Evolutionary conservation across 257 asterid genomes (phyloP).

Genomic region (Lavandula angustifolia): DNA sequence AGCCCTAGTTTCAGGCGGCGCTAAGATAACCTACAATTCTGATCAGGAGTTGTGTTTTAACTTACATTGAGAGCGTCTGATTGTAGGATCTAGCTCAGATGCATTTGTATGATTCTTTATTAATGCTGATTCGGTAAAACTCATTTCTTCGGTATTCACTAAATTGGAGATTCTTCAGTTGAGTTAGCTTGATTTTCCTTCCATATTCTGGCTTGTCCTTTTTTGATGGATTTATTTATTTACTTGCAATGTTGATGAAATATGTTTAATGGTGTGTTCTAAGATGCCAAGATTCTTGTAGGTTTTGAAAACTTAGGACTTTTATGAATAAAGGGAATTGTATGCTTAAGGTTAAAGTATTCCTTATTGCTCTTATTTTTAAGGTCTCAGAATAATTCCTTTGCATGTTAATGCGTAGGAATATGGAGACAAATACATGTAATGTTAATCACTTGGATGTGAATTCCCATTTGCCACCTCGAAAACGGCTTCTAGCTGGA

Average conservation of each 20-base stretch:
- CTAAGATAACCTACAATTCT: slow-evolving; percentile 36
- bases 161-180: slow-evolving; percentile 19
- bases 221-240: slow-evolving; percentile 7
- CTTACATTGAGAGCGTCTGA: slow-evolving; percentile 11
- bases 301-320: slow-evolving; percentile 32
- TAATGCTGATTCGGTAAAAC: slow-evolving; percentile 22
- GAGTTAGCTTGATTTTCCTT: slow-evolving; percentile 4
- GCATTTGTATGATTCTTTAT: slow-evolving; percentile 41
- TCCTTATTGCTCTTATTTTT: slow-evolving; percentile 36
- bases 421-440: slow-evolving; percentile 64
- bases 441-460: slow-evolving; percentile 66
- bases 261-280: slow-evolving; percentile 15
- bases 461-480: slow-evolving; percentile 93
- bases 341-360: slow-evolving; percentile 35
- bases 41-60: slow-evolving; percentile 31
- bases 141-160: slow-evolving; percentile 1
- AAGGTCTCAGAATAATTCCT: slow-evolving; percentile 37
- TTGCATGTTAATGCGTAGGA: slow-evolving; percentile 52
- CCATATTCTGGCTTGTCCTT: slow-evolving; percentile 18
- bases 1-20: slow-evolving; percentile 59
- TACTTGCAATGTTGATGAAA: slow-evolving; percentile 22
- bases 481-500: slow-evolving; percentile 91
- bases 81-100: slow-evolving; percentile 30
- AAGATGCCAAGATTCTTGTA: slow-evolving; percentile 28
- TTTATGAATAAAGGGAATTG: slow-evolving; percentile 27